Evolutionary conservation across 164 flowering plant genomes (phyloP).

Genomic region (Vitis rupestris): DNA sequence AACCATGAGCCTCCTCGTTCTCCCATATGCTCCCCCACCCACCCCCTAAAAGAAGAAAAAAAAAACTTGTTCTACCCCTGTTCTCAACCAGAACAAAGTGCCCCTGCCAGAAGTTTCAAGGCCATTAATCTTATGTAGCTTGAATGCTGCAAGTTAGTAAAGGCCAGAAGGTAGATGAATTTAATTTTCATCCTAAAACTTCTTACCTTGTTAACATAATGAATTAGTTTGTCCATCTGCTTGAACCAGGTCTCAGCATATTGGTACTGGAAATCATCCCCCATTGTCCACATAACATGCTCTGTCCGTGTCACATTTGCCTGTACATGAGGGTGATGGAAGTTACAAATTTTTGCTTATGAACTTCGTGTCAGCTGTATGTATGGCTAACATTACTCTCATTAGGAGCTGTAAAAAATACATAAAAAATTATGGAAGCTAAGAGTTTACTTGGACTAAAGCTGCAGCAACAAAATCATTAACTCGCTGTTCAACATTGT

Average conservation of each 20-base stretch:
- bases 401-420: neutral
- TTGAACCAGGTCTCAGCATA: slow-evolving; percentile 93
- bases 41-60: no score
- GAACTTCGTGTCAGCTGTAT: neutral
- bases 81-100: no score
- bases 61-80: no score
- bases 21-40: no score
- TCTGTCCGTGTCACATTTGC: slow-evolving; percentile 80
- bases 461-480: slow-evolving; percentile 73
- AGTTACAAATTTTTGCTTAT: neutral
- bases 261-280: slow-evolving; percentile 86
- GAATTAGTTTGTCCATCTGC: slow-evolving; percentile 88
- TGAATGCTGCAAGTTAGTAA: no score
- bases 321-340: slow-evolving; percentile 27
- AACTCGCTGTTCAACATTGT: slow-evolving; percentile 71
- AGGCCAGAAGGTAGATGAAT: no score
- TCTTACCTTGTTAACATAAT: slow-evolving; percentile 84
- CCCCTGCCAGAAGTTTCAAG: no score
- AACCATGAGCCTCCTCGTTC: no score
- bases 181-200: neutral
- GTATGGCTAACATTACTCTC: neutral
- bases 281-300: slow-evolving; percentile 99
- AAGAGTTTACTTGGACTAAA: slow-evolving; percentile 50
- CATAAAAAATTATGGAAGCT: neutral
- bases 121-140: no score